These are phyloP conservation scores for Apiospora rasikravindrae DNA, from an alignment of 2,329 filamentous ascomycete species.

Conservation along the genomic window DNA sequence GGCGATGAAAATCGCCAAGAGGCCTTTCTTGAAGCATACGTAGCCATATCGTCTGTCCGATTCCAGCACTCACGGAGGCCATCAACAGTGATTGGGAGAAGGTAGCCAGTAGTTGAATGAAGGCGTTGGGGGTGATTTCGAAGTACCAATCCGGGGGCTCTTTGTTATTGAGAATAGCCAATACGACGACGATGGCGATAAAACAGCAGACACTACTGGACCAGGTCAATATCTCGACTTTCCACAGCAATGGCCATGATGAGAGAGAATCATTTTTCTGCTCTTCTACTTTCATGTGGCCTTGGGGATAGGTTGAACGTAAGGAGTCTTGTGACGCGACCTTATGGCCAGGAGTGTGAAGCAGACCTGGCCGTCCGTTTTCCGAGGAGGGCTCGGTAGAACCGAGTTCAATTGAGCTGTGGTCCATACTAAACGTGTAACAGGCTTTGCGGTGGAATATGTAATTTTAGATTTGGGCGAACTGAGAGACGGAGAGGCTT, in stretches of 20 bases:
- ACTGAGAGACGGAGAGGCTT: too few species aligned
- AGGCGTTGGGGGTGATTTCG: background rate
- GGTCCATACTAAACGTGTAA: too few species aligned
- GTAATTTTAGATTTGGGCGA: too few species aligned
- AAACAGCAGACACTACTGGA: background rate
- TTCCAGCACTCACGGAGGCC: background rate
- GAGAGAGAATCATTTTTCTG: background rate
- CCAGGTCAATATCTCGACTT: background rate
- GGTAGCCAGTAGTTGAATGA: background rate
- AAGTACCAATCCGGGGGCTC: background rate
- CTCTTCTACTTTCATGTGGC: background rate
- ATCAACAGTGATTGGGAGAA: background rate
- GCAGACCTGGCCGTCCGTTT: background rate
- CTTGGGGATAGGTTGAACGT: background rate
- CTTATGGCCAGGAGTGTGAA: background rate
- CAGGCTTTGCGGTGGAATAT: too few species aligned
- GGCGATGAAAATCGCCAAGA: background rate
- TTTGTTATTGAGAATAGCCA: background rate
- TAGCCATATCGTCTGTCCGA: background rate
- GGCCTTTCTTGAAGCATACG: background rate
- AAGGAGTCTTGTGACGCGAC: accelerated
- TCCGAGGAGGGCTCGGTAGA: background rate
- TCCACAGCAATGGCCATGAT: background rate
- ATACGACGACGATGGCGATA: background rate
- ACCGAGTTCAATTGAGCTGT: background rate